Evolutionary conservation across 805 yeast genomes (phyloP).

Genomic region (Candida andamanensis): DNA sequence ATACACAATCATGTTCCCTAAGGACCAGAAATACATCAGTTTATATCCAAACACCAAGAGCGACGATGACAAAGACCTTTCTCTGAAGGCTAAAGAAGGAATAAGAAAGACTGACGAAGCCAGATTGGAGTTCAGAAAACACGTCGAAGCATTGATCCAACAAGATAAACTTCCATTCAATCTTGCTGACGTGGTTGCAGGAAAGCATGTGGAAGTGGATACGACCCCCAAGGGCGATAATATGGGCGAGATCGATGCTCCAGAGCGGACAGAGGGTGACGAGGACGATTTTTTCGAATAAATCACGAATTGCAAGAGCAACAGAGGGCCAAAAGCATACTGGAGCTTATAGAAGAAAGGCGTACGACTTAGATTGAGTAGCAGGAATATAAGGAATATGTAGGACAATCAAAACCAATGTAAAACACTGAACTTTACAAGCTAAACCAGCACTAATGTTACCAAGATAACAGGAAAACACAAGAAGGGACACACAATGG

Average conservation of each 20-base stretch:
- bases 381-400: too few relatives aligned
- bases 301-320: too few relatives aligned
- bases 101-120: slow-evolving; percentile 37
- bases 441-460: too few relatives aligned
- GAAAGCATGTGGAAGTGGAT: slow-evolving; percentile 20
- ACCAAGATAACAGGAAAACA: too few relatives aligned
- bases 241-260: slow-evolving; percentile 39
- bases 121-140: slow-evolving; percentile 41
- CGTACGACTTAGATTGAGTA: too few relatives aligned
- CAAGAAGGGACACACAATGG: too few relatives aligned
- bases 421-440: too few relatives aligned
- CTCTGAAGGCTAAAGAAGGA: slow-evolving; percentile 40
- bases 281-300: slow-evolving; percentile 2
- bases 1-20: slow-evolving; percentile 74
- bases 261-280: slow-evolving; percentile 29
- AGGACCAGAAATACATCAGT: slow-evolving; percentile 72
- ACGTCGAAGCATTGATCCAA: slow-evolving; percentile 48
- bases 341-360: too few relatives aligned
- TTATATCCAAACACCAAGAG: slow-evolving; percentile 51
- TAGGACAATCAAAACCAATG: too few relatives aligned
- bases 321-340: too few relatives aligned
- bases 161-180: slow-evolving; percentile 50
- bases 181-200: slow-evolving; percentile 42
- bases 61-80: slow-evolving; percentile 18
- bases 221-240: slow-evolving; percentile 15